Evolutionary conservation across 1,284 basidiomycete species (phyloP), one percentile per base, ranked within the genome.

Genomic region (Malassezia sympodialis): DNA sequence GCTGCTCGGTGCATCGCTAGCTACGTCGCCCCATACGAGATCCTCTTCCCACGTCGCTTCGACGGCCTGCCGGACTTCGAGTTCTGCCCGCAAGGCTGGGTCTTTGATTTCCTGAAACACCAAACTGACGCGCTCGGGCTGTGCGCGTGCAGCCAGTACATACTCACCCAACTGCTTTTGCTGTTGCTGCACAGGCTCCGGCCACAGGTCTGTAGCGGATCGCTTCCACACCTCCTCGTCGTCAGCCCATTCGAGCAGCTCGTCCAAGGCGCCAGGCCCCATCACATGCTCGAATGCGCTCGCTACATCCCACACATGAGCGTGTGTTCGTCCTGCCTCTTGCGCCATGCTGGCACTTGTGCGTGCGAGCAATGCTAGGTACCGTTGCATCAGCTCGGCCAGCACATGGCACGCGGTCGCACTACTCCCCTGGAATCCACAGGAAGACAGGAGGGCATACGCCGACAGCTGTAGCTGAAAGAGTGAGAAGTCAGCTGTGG

Each of bases 351-450:
- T 53, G 1, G 58, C 55, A 3, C 56, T 60, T 3, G 66, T 49
- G 26, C 48, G 49, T 3, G 55, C 49, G 5, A 51, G 42, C 35
- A 66, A 56, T 35, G 61, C 56, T 1, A 69, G 56, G 35, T 63
- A 69, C 5, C 66, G 51, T 39, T 69, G 66, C 51, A 66, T 57
- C 4, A 69, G 43, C 37, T 69, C 66, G 12, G 64, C 49, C 26
- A 68, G 51, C 8, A 69, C 42, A 8, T 59, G 49, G 21, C 55
- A 58, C 11, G 66, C 64, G 34, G 59, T 51, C 12, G 56, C 51
- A 17, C 62, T 66, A 5, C 60, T 60, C 15, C 63, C 49, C 4
- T 62, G 54, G 58, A 68, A 68, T 19, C 66, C 67, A 21, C 59
- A 52, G 0, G 61, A 58, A 2, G 60, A 61, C 5, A 69, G 47